These are phyloP conservation scores for Phytophthora meadii DNA, from an alignment of 352 stramenopile species.

Conservation along the genomic window DNA sequence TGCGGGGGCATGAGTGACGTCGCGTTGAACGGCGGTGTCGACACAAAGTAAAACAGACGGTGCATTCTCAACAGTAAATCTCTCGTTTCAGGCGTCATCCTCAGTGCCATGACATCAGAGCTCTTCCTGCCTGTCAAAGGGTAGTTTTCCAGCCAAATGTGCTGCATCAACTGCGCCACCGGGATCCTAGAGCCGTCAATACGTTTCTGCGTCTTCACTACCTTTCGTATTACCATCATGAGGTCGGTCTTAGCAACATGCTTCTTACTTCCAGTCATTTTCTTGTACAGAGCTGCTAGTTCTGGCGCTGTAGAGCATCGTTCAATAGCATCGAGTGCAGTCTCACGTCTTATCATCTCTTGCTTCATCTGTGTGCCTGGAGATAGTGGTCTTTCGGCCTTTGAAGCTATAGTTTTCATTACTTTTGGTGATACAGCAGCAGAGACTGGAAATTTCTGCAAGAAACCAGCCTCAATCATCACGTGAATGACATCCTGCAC, in stretches of 20 bases:
- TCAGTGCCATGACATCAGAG: conserved; percentile 59
- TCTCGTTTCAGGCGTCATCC: conserved; percentile 44
- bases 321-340: conserved; percentile 61
- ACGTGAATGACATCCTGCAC: conserved; percentile 55
- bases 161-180: conserved; percentile 61
- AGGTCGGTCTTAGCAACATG: conserved; percentile 50
- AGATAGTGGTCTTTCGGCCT: conserved; percentile 1
- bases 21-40: conserved; percentile 42
- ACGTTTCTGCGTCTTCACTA: conserved; percentile 66
- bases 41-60: conserved; percentile 77
- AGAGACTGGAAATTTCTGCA: conserved; percentile 37
- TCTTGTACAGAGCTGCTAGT: conserved; percentile 58
- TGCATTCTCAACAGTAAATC: conserved; percentile 77
- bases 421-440: not conserved
- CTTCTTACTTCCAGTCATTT: conserved; percentile 59
- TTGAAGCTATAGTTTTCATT: conserved; percentile 1
- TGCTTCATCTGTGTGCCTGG: conserved; percentile 9
- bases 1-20: conserved; percentile 26
- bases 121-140: conserved; percentile 38
- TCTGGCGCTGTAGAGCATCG: conserved; percentile 56
- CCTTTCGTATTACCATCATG: conserved; percentile 47
- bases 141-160: conserved; percentile 60
- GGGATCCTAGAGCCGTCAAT: conserved; percentile 81
- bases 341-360: conserved; percentile 24
- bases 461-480: conserved; percentile 48